Evolutionary conservation across 1,284 basidiomycete genomes (phyloP).

Genomic region (Termitomyces sp.): DNA sequence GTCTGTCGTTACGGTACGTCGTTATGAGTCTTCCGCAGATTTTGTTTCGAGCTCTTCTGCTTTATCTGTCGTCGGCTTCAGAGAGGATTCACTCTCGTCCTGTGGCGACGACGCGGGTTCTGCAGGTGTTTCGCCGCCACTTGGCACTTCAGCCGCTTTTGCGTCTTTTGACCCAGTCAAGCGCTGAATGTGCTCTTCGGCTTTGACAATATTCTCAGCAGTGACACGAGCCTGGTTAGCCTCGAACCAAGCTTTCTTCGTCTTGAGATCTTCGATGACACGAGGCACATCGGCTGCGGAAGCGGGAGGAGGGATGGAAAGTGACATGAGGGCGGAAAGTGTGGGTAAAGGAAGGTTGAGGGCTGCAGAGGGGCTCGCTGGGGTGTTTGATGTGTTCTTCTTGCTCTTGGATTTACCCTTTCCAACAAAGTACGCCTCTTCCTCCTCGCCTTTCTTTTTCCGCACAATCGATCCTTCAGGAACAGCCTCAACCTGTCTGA

Average conservation of each 20-base stretch:
- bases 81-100: slow-evolving; percentile 25
- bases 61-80: slow-evolving; percentile 19
- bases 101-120: slow-evolving; percentile 45
- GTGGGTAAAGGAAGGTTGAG: slow-evolving; percentile 85
- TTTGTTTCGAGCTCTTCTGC: slow-evolving; percentile 9
- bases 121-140: slow-evolving; percentile 41
- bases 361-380: slow-evolving; percentile 35
- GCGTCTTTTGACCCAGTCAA: slow-evolving; percentile 48
- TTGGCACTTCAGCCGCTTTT: slow-evolving; percentile 33
- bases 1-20: slow-evolving; percentile 1
- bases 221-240: slow-evolving; percentile 68
- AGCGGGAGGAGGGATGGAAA: slow-evolving; percentile 89
- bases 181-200: slow-evolving; percentile 74
- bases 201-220: slow-evolving; percentile 71
- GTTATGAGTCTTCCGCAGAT: slow-evolving; percentile 11
- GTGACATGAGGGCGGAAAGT: slow-evolving; percentile 79
- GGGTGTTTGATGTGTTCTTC: slow-evolving; percentile 28
- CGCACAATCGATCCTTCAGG: slow-evolving; percentile 71
- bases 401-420: slow-evolving; percentile 61
- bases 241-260: slow-evolving; percentile 94
- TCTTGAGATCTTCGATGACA: slow-evolving; percentile 86
- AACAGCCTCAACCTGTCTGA: slow-evolving; percentile 77
- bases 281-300: slow-evolving; percentile 76
- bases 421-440: slow-evolving; percentile 79
- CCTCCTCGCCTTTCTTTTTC: slow-evolving; percentile 90